Percentiles rank a stretch among this genome's conserved stretches.
Conservation (phyloP, 805 yeast species). For the Candida silvicultrix region DNA sequence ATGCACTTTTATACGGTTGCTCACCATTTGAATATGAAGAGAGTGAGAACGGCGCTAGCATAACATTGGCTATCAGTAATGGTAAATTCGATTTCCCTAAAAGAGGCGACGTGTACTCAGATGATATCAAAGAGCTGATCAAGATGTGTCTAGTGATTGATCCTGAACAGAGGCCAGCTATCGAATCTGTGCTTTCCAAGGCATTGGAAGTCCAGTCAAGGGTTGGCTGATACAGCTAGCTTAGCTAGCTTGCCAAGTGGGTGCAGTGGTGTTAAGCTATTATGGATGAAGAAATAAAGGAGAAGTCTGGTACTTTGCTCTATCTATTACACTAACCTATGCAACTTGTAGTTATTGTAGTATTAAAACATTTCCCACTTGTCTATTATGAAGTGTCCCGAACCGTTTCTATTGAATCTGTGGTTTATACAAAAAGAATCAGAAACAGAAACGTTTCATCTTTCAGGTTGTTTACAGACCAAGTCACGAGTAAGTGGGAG, state of each 20-base stretch:
- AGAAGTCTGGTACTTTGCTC: not conserved
- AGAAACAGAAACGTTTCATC: not conserved
- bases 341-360: too few species aligned
- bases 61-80: constrained; percentile 67
- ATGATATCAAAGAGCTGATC: constrained; percentile 50
- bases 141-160: constrained; percentile 56
- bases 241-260: too few species aligned
- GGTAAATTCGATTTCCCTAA: constrained; percentile 35
- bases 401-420: not conserved
- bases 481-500: too few species aligned
- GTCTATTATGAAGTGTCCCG: not conserved
- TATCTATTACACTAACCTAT: too few species aligned
- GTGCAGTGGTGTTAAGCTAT: too few species aligned
- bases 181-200: constrained; percentile 49
- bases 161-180: constrained; percentile 54
- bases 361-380: too few species aligned
- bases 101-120: constrained; percentile 35
- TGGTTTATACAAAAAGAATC: not conserved
- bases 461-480: not conserved
- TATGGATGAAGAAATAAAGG: not conserved
- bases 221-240: not conserved
- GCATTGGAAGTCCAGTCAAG: constrained; percentile 36
- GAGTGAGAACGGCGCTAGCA: constrained; percentile 73
- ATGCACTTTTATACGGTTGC: constrained; percentile 66
- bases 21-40: constrained; percentile 90